Evolutionary conservation across 2,329 filamentous ascomycete species (phyloP), one percentile per base, ranked within the genome.

Genomic region (Aspergillus arachidicola): DNA sequence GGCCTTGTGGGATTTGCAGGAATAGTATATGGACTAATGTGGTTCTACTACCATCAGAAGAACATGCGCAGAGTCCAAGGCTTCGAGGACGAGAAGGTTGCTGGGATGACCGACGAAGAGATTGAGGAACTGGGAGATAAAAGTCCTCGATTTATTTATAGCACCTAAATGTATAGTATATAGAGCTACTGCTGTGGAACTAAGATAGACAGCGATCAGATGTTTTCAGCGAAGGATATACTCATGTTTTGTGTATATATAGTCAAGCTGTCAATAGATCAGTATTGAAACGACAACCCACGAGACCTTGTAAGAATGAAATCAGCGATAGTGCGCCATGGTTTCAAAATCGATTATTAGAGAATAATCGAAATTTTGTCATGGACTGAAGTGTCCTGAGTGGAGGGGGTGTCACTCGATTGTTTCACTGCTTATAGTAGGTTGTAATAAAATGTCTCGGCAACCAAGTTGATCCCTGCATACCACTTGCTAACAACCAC

Each of bases 1-100:
- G 80, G 82, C 30, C 79, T 90, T 75, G 86, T 88, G 0, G 85
- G 78, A 2, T 78, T 88, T 68, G 81, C 85, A 1, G 82, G 81
- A 0, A 56, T 82, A 32, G 76, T 87, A 5, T 89, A 86, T 68
- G 81, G 75, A 3, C 76, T 84, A 32, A 79, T 89, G 77, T 87
- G 83, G 83, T 76, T 81, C 64, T 86, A 81, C 76, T 86, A 84
- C 67, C 69, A 73, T 41, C 67, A 76, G 16, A 75, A 81, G 70
- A 89, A 89, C 64, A 78, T 74, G 66, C 74, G 71, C 45, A 72
- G 76, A 62, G 73, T 66, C 4, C 67, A 69, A 28, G 79, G 79
- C 3, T 65, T 75, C 14, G 75, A 80, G 61, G 77, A 81, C 63
- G 70, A 73, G 6, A 79, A 76, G 60, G 73, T 80, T 51, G 71